A percentile compares a stretch with the other conserved stretches of the same genome.
Evolutionary conservation across 139 green algal genomes (phyloP).

Genomic region (Tetraselmis striata): DNA sequence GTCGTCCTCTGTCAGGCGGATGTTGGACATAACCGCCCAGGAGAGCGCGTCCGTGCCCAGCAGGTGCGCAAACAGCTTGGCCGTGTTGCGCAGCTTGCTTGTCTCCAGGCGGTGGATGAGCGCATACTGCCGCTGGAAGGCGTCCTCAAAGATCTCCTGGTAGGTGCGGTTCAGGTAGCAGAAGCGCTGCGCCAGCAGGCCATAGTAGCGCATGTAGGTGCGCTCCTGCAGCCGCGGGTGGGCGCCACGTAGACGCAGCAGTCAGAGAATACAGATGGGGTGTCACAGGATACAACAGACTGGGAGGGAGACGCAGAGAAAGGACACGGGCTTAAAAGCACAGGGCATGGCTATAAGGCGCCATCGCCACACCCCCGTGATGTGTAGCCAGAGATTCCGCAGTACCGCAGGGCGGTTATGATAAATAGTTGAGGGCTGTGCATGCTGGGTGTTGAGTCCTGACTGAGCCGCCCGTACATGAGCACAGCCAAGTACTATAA

Average conservation of each 20-base stretch:
- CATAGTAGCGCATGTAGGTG: constrained; percentile 92
- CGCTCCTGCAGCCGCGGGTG: constrained; percentile 58
- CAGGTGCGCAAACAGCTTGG: constrained; percentile 90
- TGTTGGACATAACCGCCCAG: constrained; percentile 75
- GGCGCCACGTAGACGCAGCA: too few relatives aligned
- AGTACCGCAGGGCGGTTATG: too few relatives aligned
- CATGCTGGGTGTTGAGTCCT: too few relatives aligned
- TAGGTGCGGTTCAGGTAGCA: constrained; percentile 74
- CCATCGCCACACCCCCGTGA: too few relatives aligned
- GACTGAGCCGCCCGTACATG: too few relatives aligned
- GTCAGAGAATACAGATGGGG: too few relatives aligned
- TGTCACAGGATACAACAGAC: not conserved
- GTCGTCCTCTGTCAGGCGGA: constrained; percentile 94
- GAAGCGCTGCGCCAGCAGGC: constrained; percentile 89
- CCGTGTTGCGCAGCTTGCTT: constrained; percentile 98
- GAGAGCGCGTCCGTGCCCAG: constrained; percentile 80
- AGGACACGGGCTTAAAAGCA: not conserved
- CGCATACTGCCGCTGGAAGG: constrained; percentile 88
- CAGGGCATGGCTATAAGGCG: too few relatives aligned
- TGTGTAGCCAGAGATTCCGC: too few relatives aligned
- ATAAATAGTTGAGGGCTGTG: too few relatives aligned
- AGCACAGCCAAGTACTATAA: too few relatives aligned
- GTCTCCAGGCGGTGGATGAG: constrained; percentile 97
- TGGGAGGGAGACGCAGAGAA: not conserved
- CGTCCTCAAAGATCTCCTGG: constrained; percentile 77